Percentiles rank a stretch among this genome's conserved stretches.
These are phyloP conservation scores for Oryza australiensis DNA, from an alignment of 176 grass and related monocot species.

Conservation along the genomic window DNA sequence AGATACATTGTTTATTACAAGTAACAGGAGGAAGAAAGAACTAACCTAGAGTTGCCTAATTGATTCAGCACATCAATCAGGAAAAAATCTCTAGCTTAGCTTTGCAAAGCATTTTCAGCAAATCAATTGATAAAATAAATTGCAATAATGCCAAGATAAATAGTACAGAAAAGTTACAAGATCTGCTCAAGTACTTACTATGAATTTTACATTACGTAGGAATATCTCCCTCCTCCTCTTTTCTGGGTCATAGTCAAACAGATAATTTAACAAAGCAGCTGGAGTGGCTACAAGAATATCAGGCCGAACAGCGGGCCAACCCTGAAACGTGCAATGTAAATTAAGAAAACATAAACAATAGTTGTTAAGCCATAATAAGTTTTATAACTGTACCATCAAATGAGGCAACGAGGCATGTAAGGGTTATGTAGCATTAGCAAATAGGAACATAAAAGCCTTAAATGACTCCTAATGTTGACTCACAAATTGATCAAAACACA, in stretches of 20 bases:
- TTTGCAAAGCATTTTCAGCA: neutral
- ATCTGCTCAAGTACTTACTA: slow-evolving; percentile 52
- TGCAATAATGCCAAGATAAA: neutral
- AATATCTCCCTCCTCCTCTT: slow-evolving; percentile 67
- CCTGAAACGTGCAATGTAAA: slow-evolving; percentile 48
- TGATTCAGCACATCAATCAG: slow-evolving; percentile 1
- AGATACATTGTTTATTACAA: slow-evolving; percentile 8
- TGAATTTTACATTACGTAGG: slow-evolving; percentile 68
- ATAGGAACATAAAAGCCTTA: slow-evolving; percentile 11
- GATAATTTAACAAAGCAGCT: slow-evolving; percentile 91
- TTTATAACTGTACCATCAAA: slow-evolving; percentile 26
- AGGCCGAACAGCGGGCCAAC: slow-evolving; percentile 79
- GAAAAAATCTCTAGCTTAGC: neutral
- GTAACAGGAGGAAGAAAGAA: neutral
- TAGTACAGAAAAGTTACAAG: slow-evolving; percentile 1
- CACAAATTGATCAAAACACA: neutral
- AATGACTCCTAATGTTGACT: neutral
- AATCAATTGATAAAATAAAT: neutral
- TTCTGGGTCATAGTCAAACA: slow-evolving; percentile 90
- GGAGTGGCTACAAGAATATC: slow-evolving; percentile 90
- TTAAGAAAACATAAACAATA: neutral
- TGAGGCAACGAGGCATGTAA: neutral
- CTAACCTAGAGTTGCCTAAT: neutral
- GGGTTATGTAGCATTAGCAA: neutral
- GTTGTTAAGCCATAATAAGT: slow-evolving; percentile 27